Evolutionary conservation across 768 basidiomycete genomes (phyloP).

Genomic region (Rhizopogon sp.): DNA sequence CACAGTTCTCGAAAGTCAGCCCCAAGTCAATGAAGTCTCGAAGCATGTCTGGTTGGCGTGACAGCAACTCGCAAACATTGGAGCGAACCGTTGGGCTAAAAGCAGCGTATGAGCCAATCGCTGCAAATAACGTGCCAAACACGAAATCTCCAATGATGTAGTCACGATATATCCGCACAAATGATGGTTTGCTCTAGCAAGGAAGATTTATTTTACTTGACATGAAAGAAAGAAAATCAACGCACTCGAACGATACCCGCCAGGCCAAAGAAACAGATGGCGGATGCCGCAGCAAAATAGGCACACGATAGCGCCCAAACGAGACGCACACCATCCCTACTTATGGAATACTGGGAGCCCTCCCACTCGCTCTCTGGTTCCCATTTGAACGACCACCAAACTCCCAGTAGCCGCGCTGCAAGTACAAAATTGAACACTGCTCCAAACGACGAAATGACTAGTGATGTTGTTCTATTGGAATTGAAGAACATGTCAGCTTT

Average conservation of each 20-base stretch:
- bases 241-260: slow-evolving; percentile 64
- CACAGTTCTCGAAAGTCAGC: slow-evolving; percentile 75
- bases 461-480: slow-evolving; percentile 29
- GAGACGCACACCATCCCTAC: slow-evolving; percentile 36
- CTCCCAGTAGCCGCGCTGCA: slow-evolving; percentile 35
- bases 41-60: slow-evolving; percentile 70
- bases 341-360: slow-evolving; percentile 34
- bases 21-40: slow-evolving; percentile 67
- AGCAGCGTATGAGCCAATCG: slow-evolving; percentile 52
- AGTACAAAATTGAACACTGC: slow-evolving; percentile 36
- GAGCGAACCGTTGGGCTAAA: slow-evolving; percentile 53
- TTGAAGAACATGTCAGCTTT: slow-evolving; percentile 2
- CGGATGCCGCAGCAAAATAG: slow-evolving; percentile 63
- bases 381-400: slow-evolving; percentile 41
- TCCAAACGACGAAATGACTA: slow-evolving; percentile 33
- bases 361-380: slow-evolving; percentile 49
- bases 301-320: slow-evolving; percentile 59
- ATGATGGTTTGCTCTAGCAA: slow-evolving; percentile 52
- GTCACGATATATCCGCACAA: slow-evolving; percentile 78
- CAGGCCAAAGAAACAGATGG: slow-evolving; percentile 62
- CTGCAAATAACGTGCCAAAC: slow-evolving; percentile 57
- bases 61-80: slow-evolving; percentile 68
- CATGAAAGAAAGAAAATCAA: slow-evolving; percentile 3
- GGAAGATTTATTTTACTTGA: neutral
- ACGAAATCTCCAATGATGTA: slow-evolving; percentile 77